phyloP scores from a whole-genome alignment of 2,329 filamentous ascomycete species.

The Biscogniauxia sp. region DNA sequence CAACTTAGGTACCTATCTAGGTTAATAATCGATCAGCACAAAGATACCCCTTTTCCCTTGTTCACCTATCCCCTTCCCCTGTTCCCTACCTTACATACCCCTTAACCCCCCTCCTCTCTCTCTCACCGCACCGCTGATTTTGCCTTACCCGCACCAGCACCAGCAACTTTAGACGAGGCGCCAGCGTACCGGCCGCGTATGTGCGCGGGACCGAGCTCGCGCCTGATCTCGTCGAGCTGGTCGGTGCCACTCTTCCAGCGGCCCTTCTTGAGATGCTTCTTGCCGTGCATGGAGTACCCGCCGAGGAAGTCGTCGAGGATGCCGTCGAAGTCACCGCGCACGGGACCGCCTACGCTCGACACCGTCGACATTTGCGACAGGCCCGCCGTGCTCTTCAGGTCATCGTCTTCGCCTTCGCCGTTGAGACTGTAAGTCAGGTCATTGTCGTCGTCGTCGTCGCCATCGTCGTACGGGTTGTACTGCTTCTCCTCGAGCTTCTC shows the following conservation, averaged over 20 bases:
- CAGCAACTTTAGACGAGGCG: slow-evolving; percentile 63
- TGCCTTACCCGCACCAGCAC: slow-evolving; percentile 18
- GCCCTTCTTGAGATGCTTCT: slow-evolving; percentile 75
- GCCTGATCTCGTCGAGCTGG: slow-evolving; percentile 87
- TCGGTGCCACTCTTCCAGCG: slow-evolving; percentile 78
- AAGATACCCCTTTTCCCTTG: too few species aligned
- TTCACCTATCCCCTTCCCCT: too few species aligned
- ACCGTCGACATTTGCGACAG: slow-evolving; percentile 61
- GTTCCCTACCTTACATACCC: too few species aligned
- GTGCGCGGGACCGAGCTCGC: slow-evolving; percentile 73
- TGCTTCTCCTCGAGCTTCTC: slow-evolving; percentile 87
- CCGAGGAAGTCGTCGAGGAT: slow-evolving; percentile 94
- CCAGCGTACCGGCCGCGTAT: slow-evolving; percentile 38
- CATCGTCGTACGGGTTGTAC: slow-evolving; percentile 47
- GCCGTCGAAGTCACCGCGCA: slow-evolving; percentile 77
- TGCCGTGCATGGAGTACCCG: slow-evolving; percentile 67
- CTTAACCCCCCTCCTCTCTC: not conserved
- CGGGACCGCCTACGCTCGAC: slow-evolving; percentile 65
- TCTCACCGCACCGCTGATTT: slow-evolving; percentile 14
- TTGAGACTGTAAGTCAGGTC: slow-evolving; percentile 8
- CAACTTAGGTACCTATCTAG: too few species aligned
- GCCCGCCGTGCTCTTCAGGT: slow-evolving; percentile 50
- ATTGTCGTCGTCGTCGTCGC: slow-evolving; percentile 53
- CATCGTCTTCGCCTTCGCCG: slow-evolving; percentile 45
- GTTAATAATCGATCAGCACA: too few species aligned